Evolutionary conservation across 495 filamentous ascomycete genomes (phyloP).

Genomic region (Penicillium lagena): DNA sequence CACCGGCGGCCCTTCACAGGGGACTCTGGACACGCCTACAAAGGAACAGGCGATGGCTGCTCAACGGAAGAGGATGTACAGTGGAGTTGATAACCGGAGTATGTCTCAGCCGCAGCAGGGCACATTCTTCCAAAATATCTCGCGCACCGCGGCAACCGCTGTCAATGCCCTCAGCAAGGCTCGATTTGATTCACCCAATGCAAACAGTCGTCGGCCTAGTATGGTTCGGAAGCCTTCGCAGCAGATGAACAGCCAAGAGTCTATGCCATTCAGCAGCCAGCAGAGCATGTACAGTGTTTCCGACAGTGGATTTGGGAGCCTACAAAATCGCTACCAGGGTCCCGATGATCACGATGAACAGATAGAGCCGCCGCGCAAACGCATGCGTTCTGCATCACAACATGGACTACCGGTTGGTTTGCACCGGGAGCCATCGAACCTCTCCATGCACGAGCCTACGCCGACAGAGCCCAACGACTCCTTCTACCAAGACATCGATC

Average conservation of each 20-base stretch:
- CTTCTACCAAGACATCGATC: slow-evolving; percentile 60
- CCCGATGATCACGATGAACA: slow-evolving; percentile 51
- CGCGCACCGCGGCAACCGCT: slow-evolving; percentile 82
- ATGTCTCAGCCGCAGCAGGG: slow-evolving; percentile 61
- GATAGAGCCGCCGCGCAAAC: slow-evolving; percentile 80
- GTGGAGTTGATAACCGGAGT: slow-evolving; percentile 57
- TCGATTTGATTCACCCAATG: slow-evolving; percentile 74
- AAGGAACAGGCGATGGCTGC: slow-evolving; percentile 99
- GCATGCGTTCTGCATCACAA: slow-evolving; percentile 51
- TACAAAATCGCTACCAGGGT: slow-evolving; percentile 34
- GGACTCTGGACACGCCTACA: slow-evolving; percentile 80
- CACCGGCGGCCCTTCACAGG: slow-evolving; percentile 50
- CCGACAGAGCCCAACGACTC: slow-evolving; percentile 86
- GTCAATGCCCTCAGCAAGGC: slow-evolving; percentile 95
- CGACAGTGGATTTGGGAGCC: slow-evolving; percentile 57
- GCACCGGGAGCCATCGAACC: slow-evolving; percentile 29
- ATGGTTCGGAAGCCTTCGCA: slow-evolving; percentile 52
- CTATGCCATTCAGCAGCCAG: slow-evolving; percentile 52
- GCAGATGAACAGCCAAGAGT: slow-evolving; percentile 57
- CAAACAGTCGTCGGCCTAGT: slow-evolving; percentile 43
- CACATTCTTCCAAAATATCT: slow-evolving; percentile 95
- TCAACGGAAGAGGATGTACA: slow-evolving; percentile 85
- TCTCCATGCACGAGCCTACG: slow-evolving; percentile 48
- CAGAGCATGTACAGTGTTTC: slow-evolving; percentile 62
- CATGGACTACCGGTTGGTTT: slow-evolving; percentile 35